Evolutionary conservation across 2,329 filamentous ascomycete genomes (phyloP).

Genomic region (Fusarium sp.): DNA sequence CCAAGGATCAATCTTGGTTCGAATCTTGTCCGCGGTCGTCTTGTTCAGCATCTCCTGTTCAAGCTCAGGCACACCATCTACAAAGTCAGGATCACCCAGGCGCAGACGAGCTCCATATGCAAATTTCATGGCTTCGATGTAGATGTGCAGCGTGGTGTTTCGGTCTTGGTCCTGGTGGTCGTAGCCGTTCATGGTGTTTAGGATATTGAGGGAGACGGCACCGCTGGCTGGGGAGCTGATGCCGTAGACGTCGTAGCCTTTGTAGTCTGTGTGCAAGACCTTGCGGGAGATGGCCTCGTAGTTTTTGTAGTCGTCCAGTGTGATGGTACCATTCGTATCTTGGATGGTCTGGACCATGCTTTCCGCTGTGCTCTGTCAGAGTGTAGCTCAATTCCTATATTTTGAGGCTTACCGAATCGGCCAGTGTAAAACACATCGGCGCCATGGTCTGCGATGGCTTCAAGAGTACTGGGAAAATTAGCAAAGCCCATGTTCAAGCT

Average conservation of each 20-base stretch:
- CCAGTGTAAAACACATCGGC: conserved; percentile 79
- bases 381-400: background rate
- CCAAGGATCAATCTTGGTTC: conserved; percentile 74
- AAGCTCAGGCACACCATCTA: conserved; percentile 68
- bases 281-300: conserved; percentile 75
- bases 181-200: conserved; percentile 88
- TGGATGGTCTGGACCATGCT: conserved; percentile 76
- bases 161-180: conserved; percentile 59
- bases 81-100: conserved; percentile 83
- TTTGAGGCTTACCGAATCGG: conserved; percentile 59
- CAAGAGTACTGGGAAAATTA: conserved; percentile 64
- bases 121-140: conserved; percentile 90
- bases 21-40: conserved; percentile 66
- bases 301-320: conserved; percentile 75
- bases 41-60: conserved; percentile 74
- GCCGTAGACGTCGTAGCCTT: conserved; percentile 74
- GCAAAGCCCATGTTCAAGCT: background rate
- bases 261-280: conserved; percentile 71
- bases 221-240: conserved; percentile 82
- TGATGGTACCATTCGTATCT: conserved; percentile 82
- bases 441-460: conserved; percentile 78
- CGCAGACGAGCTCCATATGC: conserved; percentile 82
- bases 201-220: conserved; percentile 74
- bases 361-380: conserved; percentile 62
- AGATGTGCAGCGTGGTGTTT: conserved; percentile 79